phyloP scores from a whole-genome alignment of 2,329 filamentous ascomycete genomes.

The Stenocarpella maydis region DNA sequence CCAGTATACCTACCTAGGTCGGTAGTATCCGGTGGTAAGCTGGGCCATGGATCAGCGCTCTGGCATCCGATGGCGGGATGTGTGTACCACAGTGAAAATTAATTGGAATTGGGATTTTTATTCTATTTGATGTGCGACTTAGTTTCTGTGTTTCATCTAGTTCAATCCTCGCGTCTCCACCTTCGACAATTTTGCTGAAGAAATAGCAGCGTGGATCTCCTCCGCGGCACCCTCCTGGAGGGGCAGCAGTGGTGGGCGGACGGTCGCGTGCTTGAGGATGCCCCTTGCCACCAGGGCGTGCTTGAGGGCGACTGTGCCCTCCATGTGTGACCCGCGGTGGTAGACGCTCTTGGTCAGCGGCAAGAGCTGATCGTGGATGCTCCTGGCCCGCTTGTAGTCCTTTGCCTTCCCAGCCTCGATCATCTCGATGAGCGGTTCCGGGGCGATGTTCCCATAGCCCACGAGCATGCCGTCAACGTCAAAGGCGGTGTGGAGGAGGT shows the following conservation, averaged over 20 bases:
- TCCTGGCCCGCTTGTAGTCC: not conserved
- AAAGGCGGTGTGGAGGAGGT: not conserved
- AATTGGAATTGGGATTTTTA: too few relatives aligned
- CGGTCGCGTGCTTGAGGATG: not conserved
- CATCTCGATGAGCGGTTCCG: not conserved
- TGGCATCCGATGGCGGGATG: too few relatives aligned
- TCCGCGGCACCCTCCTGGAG: not conserved
- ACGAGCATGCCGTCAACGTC: conserved; percentile 6
- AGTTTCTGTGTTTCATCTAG: not conserved
- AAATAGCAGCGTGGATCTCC: not conserved
- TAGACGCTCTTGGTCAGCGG: not conserved
- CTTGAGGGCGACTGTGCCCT: not conserved
- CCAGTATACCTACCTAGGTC: too few relatives aligned
- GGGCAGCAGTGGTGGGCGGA: not conserved
- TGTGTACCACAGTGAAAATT: too few relatives aligned
- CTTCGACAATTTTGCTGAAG: not conserved
- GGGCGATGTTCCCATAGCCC: not conserved
- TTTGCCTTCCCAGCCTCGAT: not conserved
- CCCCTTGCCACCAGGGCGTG: not conserved
- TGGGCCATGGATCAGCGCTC: too few relatives aligned
- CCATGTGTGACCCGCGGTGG: conserved; percentile 4
- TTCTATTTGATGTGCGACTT: too few relatives aligned
- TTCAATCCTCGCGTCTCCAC: not conserved
- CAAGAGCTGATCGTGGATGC: not conserved
- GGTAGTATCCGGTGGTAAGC: too few relatives aligned